Conservation (phyloP, 129 eudicot species). For the Gnaphalium uliginosum region DNA sequence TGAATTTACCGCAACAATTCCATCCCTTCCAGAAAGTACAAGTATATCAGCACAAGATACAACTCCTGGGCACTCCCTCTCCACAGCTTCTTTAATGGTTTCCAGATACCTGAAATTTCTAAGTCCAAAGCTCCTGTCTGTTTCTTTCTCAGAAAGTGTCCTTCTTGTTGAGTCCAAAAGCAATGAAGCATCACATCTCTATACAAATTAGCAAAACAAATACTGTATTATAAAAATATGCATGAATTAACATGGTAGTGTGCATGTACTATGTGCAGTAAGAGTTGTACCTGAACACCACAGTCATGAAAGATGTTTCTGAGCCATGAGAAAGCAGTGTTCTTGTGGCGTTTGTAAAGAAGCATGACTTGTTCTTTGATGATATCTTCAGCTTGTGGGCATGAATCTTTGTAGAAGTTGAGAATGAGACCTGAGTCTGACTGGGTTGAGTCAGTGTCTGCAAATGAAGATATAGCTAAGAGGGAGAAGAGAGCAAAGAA, state of each 20-base stretch:
- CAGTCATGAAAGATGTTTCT: slow-evolving; percentile 99
- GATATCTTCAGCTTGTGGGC: slow-evolving; percentile 98
- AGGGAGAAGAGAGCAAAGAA: slow-evolving; percentile 52
- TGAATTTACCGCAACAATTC: slow-evolving; percentile 68
- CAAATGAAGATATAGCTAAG: slow-evolving; percentile 41
- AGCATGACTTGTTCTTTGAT: slow-evolving; percentile 92
- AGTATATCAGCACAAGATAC: slow-evolving; percentile 98
- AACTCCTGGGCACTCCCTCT: slow-evolving; percentile 99
- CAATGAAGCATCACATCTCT: slow-evolving; percentile 98
- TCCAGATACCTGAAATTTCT: slow-evolving; percentile 96
- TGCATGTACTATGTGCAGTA: slow-evolving; percentile 14
- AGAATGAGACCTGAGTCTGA: slow-evolving; percentile 57
- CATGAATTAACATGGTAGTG: background rate
- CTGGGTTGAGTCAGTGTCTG: slow-evolving; percentile 41
- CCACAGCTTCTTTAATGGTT: slow-evolving; percentile 86
- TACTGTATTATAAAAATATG: background rate
- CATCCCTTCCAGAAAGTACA: slow-evolving; percentile 94
- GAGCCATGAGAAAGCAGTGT: slow-evolving; percentile 99
- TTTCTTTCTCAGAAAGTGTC: slow-evolving; percentile 89
- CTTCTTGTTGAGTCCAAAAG: slow-evolving; percentile 97
- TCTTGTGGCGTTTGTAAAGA: slow-evolving; percentile 99
- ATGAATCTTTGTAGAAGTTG: slow-evolving; percentile 88
- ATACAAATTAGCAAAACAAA: background rate
- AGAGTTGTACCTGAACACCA: slow-evolving; percentile 71
- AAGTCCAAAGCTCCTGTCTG: slow-evolving; percentile 95